Conservation (phyloP, 148 eudicot genomes). For the Amaranthus palmeri region DNA sequence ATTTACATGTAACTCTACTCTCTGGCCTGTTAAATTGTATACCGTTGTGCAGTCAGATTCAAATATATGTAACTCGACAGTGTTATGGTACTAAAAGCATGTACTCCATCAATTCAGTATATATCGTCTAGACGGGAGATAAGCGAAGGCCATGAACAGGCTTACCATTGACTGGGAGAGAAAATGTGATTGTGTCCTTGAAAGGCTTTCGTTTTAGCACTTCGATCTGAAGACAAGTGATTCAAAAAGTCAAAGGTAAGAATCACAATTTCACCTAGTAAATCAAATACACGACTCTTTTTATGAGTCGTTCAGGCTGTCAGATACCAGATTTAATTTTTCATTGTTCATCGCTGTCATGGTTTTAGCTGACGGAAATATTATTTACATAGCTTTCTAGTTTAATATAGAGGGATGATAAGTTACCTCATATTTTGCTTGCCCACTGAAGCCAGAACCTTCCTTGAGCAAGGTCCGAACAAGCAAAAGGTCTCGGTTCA, state of each 20-base stretch:
- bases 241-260: conserved; percentile 1
- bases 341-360: background rate
- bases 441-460: conserved; percentile 45
- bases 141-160: background rate
- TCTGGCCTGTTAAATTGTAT: conserved; percentile 49
- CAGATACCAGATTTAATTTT: background rate
- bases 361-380: background rate
- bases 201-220: conserved; percentile 37
- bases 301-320: background rate
- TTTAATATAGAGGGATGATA: background rate
- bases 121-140: background rate
- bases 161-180: conserved; percentile 63
- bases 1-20: conserved; percentile 49
- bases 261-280: background rate
- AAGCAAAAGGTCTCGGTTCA: conserved; percentile 34
- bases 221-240: conserved; percentile 33
- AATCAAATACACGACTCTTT: background rate
- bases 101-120: background rate
- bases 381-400: background rate
- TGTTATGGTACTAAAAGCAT: background rate
- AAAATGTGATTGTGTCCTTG: conserved; percentile 49
- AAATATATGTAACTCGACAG: no score
- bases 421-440: conserved; percentile 53
- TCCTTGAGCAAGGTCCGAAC: conserved; percentile 40
- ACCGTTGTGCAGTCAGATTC: background rate